Evolutionary conservation across 495 filamentous ascomycete genomes (phyloP), one percentile per base, ranked within the genome.

Genomic region (Trichocladium antarcticum): DNA sequence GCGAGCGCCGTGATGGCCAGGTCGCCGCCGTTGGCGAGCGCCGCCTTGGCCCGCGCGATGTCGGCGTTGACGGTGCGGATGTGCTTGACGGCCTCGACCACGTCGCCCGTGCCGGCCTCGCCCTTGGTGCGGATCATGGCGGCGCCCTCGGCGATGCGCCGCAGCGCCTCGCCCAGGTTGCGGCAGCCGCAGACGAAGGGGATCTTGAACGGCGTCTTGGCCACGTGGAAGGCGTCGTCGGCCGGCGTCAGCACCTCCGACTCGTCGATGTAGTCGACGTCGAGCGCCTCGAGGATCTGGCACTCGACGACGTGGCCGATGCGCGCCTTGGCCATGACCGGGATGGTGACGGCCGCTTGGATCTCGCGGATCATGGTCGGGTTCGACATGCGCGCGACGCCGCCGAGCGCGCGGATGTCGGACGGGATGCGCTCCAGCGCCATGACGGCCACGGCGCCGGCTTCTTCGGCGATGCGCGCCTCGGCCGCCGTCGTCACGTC

Each of bases 101-200:
- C 85, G 64, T 98, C 92, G 36, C 92, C 92, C n/a, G 92, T 98
- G 40, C 92, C 92, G 31, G 92, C 92, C 68, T 98, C 92, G 35
- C 92, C 92, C 75, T 98, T 98, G 49, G 92, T 98, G 53, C 92
- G 81, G 69, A 98, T 97, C 92, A 98, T 97, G 29, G 92, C 90
- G 12, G 92, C 92, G 44, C 92, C 92, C 68, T 98, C 92, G 50
- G 77, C 78, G 63, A 98, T 94, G 37, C 92, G 79, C 37, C 92
- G 76, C 51, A 98, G 77, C 32, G 93, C 92, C 72, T 98, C 92
- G 40, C 89, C 89, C 12, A 98, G 72, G 73, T 95, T 92, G 42
- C 92, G 79, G 74, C 92, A 98, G 31, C 92, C 92, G 65, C 92
- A 98, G 42, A 98, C 92, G 68, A 98, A 98, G 47, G 92, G 92